phyloP scores from a whole-genome alignment of 345 rosid genomes.

The Arabidopsis thaliana region TAIR10.1 NC_003070.9:10066501-10067000 shows the following conservation, averaged over 20 bases:
- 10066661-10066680: background rate
- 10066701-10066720: background rate
- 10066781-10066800: background rate
- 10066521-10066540: background rate
- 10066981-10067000: background rate
- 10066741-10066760: background rate
- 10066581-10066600: background rate
- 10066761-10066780: background rate
- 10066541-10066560: background rate
- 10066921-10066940: background rate
- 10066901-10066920: too few species aligned
- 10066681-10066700: background rate
- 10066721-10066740: background rate
- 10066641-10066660: too few species aligned
- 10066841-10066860: background rate
- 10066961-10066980: too few species aligned
- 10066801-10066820: background rate
- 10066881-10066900: background rate
- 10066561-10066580: background rate
- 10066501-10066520: too few species aligned
- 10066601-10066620: background rate
- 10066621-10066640: background rate
- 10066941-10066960: too few species aligned
- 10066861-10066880: background rate
- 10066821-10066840: background rate